Conservation (phyloP, 2,329 filamentous ascomycete genomes). For the Fusarium armeniacum region DNA sequence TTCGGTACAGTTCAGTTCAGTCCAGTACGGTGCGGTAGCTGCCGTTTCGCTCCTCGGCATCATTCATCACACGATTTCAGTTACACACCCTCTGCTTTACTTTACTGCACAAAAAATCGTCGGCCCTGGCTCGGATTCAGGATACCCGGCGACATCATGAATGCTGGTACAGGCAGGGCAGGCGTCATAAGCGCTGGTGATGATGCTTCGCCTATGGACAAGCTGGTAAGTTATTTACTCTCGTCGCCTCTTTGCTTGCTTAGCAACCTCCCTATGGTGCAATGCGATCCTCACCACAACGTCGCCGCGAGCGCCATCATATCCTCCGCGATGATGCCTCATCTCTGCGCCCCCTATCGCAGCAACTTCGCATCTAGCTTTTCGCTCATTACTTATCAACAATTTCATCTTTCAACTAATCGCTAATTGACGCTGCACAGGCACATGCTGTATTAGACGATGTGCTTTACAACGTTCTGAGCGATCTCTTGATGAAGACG, state of each 20-base stretch:
- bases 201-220: constrained; percentile 68
- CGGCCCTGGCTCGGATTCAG: constrained; percentile 47
- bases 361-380: constrained; percentile 16
- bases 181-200: constrained; percentile 69
- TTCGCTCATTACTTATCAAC: not conserved
- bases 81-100: constrained; percentile 52
- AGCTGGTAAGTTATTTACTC: constrained; percentile 65
- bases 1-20: constrained; percentile 4
- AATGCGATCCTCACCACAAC: constrained; percentile 16
- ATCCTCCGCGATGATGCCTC: constrained; percentile 17
- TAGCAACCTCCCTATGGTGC: constrained; percentile 32
- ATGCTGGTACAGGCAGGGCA: constrained; percentile 66
- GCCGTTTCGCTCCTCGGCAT: constrained; percentile 51
- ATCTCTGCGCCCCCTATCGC: constrained; percentile 32
- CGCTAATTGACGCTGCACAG: constrained; percentile 56
- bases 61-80: constrained; percentile 55
- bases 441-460: constrained; percentile 79
- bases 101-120: constrained; percentile 42
- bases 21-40: constrained; percentile 39
- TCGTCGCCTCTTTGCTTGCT: constrained; percentile 22
- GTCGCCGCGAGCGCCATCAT: constrained; percentile 21
- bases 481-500: constrained; percentile 79
- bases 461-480: constrained; percentile 80
- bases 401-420: constrained; percentile 12
- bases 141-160: constrained; percentile 53